A percentile compares a stretch with the other conserved stretches of the same genome.
These are phyloP conservation scores for Termitomyces sp. DNA, from an alignment of 768 basidiomycete species.

Conservation along the genomic window DNA sequence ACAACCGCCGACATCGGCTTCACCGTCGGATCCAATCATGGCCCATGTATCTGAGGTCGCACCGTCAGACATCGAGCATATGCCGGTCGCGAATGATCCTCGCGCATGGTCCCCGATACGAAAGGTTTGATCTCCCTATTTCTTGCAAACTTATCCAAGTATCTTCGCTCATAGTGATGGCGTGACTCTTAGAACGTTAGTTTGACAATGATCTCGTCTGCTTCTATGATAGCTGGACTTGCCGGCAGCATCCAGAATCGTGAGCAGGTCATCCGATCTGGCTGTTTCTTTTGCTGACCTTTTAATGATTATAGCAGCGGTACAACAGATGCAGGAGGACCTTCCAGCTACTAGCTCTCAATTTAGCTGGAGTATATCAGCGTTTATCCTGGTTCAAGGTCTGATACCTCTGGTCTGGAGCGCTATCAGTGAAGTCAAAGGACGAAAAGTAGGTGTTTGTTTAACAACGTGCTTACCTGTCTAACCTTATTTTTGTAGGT, in stretches of 20 bases:
- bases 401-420: constrained; percentile 63
- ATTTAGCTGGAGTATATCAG: constrained; percentile 62
- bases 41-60: not conserved
- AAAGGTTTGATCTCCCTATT: constrained; percentile 34
- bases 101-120: constrained; percentile 49
- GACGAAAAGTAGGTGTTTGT: constrained; percentile 49
- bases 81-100: constrained; percentile 55
- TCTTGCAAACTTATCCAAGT: not conserved
- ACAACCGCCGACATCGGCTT: not conserved
- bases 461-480: not conserved
- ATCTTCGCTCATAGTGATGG: not conserved
- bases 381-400: constrained; percentile 73
- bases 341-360: constrained; percentile 55
- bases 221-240: constrained; percentile 54
- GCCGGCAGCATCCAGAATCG: constrained; percentile 62
- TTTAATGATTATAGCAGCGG: constrained; percentile 44
- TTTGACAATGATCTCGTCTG: constrained; percentile 43
- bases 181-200: constrained; percentile 31
- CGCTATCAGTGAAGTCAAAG: constrained; percentile 68
- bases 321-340: constrained; percentile 51
- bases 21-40: not conserved
- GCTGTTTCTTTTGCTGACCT: not conserved
- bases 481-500: constrained; percentile 25
- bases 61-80: constrained; percentile 44
- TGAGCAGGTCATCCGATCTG: constrained; percentile 20